Evolutionary conservation across 257 asterid species (phyloP), one percentile per base, ranked within the genome.

Genomic region (Orobanche coerulescens): DNA sequence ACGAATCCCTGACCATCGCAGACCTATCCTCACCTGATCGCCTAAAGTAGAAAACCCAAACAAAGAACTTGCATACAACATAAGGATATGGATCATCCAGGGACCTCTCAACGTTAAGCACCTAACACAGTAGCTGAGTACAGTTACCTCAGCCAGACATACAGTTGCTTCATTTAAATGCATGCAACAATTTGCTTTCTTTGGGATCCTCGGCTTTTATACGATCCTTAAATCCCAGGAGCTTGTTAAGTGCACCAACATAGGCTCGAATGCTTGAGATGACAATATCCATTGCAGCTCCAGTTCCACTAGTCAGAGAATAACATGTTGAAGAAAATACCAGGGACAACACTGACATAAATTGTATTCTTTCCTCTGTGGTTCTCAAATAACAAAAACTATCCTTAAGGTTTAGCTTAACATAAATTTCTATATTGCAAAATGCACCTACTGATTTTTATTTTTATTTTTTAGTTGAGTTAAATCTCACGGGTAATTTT

Each of bases 191-290:
- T 67, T 74, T 70, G 64, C 62, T 75, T 72, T 64, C 69, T 4
- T 49, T 52, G 53, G 64, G 48, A 46, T 74, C 76, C 16, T 68
- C 69, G 0, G 65, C 28, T 65, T 52, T 56, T 6, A 55, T 16
- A 47, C 79, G 83, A 62, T 73, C 71, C 61, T 67, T 70, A 67
- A 85, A 80, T 36, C 95, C 90, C 46, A 85, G 22, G 55, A 84
- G 76, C 94, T 88, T 92, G 87, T 92, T 92, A 47, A 92, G 82
- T 33, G 98, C 98, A 57, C 94, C 92, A 37, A 86, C 57, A 39
- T 92, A 92, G 52, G 98, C 98, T 56, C 98, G 80, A 46, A 92
- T 78, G 39, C 98, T 88, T 9, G 98, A 92, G 62, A 92, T 79
- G 18, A 88, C 98, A 15, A 92, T 84, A 72, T 92, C 98, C 96